These are phyloP conservation scores for Clitoria ternatea DNA, from an alignment of 306 rosid genomes.

Conservation along the genomic window DNA sequence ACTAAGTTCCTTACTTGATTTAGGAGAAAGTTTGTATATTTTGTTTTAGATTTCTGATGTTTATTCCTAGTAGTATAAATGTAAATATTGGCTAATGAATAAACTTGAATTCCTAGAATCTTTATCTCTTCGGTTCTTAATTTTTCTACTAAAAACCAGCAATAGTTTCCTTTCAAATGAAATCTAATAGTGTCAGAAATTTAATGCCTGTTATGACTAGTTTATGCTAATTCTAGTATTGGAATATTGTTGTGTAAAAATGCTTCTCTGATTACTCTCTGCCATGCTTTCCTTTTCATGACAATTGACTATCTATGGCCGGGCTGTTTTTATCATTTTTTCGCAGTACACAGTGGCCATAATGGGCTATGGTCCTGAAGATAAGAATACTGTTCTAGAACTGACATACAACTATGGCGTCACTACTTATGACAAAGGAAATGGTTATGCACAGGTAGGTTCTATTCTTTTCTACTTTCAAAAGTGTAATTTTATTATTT, in stretches of 20 bases:
- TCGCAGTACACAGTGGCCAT: constrained; percentile 60
- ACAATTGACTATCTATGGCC: not conserved
- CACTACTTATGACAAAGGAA: constrained; percentile 80
- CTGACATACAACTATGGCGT: constrained; percentile 85
- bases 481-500: not conserved
- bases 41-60: no score
- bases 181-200: not conserved
- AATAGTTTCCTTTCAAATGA: not conserved
- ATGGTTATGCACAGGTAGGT: constrained; percentile 80
- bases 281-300: constrained; percentile 9
- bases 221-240: not conserved
- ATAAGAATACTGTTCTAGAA: constrained; percentile 68
- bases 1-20: no score
- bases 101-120: no score
- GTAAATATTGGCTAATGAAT: no score
- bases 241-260: not conserved
- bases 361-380: constrained; percentile 88
- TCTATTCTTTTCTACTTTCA: constrained; percentile 6
- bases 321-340: not conserved
- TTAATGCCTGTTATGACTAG: not conserved
- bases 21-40: no score
- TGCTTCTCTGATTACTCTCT: not conserved
- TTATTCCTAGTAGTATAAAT: no score
- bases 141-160: no score
- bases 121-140: no score